Percentiles rank a stretch among this genome's conserved stretches.
Conservation (phyloP, 1,284 basidiomycete genomes). For the Cystodermella granulosa region DNA sequence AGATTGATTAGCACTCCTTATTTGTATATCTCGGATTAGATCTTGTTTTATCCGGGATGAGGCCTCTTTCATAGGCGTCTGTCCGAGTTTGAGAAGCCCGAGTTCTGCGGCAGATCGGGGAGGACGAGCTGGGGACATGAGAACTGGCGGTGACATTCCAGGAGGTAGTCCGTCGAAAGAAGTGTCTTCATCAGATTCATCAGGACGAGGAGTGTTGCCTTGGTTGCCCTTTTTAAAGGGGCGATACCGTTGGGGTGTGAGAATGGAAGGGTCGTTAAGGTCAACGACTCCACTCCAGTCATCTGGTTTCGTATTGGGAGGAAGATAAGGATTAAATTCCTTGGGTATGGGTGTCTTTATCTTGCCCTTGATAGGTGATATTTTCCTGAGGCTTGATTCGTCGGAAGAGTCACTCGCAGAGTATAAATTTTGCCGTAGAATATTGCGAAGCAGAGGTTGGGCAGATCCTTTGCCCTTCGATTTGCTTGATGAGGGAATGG, state of each 20-base stretch:
- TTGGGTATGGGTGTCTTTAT: conserved; percentile 54
- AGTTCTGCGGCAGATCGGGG: conserved; percentile 52
- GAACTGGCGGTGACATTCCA: conserved; percentile 83
- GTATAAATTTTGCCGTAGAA: conserved; percentile 49
- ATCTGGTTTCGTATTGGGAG: conserved; percentile 45
- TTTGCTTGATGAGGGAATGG: conserved; percentile 35
- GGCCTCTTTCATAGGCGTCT: conserved; percentile 61
- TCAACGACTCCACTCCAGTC: conserved; percentile 75
- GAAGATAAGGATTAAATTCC: conserved; percentile 59
- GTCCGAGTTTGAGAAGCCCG: conserved; percentile 51
- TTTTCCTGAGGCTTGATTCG: conserved; percentile 24
- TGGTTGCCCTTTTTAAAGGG: conserved; percentile 32
- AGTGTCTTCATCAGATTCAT: conserved; percentile 50
- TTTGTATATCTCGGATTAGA: conserved; percentile 51
- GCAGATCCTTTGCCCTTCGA: conserved; percentile 44
- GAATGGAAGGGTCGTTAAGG: conserved; percentile 54
- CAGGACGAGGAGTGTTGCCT: conserved; percentile 28
- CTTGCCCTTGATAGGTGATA: conserved; percentile 45
- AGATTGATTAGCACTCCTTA: conserved; percentile 27
- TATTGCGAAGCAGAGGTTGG: conserved; percentile 45
- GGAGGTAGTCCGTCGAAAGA: conserved; percentile 57
- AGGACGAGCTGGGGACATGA: conserved; percentile 78
- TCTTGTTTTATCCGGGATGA: conserved; percentile 62
- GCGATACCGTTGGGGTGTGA: conserved; percentile 39
- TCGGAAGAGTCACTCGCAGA: conserved; percentile 31